These are phyloP conservation scores for Fennellomyces sp. DNA, from an alignment of 371 early-diverging fungal genomes.

Conservation along the genomic window DNA sequence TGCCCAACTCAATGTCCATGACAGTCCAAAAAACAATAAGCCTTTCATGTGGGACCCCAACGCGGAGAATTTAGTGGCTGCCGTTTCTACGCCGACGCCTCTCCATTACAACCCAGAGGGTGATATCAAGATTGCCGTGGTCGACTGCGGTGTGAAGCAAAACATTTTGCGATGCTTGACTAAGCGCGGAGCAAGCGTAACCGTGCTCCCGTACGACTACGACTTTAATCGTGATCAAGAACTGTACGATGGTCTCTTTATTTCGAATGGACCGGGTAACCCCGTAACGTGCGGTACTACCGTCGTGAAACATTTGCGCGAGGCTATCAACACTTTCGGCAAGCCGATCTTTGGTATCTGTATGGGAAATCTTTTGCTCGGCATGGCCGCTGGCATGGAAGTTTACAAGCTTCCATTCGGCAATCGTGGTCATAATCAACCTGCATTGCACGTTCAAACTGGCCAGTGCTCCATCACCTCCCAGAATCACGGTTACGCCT, in stretches of 20 bases:
- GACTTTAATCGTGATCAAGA: slow-evolving; percentile 60
- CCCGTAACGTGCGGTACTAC: slow-evolving; percentile 72
- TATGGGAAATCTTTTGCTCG: slow-evolving; percentile 94
- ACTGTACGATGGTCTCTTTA: slow-evolving; percentile 86
- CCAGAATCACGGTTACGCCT: slow-evolving; percentile 95
- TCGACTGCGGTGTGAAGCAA: slow-evolving; percentile 94
- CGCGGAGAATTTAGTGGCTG: slow-evolving; percentile 59
- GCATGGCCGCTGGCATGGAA: slow-evolving; percentile 85
- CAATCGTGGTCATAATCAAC: slow-evolving; percentile 97
- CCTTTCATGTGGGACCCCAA: slow-evolving; percentile 73
- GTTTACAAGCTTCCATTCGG: slow-evolving; percentile 93
- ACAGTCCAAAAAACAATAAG: slow-evolving; percentile 54
- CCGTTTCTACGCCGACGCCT: slow-evolving; percentile 58
- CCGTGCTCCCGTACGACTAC: slow-evolving; percentile 87
- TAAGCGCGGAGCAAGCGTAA: slow-evolving; percentile 79
- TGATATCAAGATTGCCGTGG: slow-evolving; percentile 72
- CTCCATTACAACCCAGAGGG: slow-evolving; percentile 76
- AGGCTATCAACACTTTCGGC: slow-evolving; percentile 59
- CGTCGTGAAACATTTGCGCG: slow-evolving; percentile 64
- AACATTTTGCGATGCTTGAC: slow-evolving; percentile 89
- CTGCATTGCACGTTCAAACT: slow-evolving; percentile 75
- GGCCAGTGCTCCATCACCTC: slow-evolving; percentile 89
- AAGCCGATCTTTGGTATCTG: slow-evolving; percentile 97
- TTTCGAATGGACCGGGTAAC: slow-evolving; percentile 95
- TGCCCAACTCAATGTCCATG: slow-evolving; percentile 59